phyloP scores from a whole-genome alignment of 257 asterid genomes.

The Asclepias syriaca region DNA sequence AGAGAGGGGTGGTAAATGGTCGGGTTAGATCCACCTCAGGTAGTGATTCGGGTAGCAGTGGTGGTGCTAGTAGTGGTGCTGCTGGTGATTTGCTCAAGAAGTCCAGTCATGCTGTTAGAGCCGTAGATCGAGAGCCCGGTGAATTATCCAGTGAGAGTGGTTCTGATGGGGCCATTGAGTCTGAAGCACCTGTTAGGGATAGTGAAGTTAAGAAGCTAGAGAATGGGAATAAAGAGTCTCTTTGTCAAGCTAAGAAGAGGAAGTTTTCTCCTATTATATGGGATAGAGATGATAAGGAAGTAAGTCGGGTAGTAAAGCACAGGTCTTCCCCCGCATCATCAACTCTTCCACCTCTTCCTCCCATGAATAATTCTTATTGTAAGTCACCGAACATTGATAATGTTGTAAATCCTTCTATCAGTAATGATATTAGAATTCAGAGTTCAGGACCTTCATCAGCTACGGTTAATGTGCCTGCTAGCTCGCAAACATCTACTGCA shows the following conservation, averaged over 20 bases:
- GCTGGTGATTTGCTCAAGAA: conserved; percentile 28
- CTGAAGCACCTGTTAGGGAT: conserved; percentile 32
- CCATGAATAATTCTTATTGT: conserved; percentile 20
- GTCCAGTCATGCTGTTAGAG: conserved; percentile 17
- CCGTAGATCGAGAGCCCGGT: conserved; percentile 73
- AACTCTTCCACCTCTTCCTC: conserved; percentile 34
- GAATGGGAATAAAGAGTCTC: conserved; percentile 32
- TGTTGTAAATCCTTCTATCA: conserved; percentile 21
- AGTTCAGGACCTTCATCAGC: conserved; percentile 30
- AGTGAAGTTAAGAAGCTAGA: conserved; percentile 30
- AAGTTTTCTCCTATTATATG: conserved; percentile 85
- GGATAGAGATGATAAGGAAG: conserved; percentile 69
- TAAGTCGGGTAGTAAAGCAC: conserved; percentile 27
- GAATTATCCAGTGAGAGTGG: conserved; percentile 79
- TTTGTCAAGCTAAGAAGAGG: conserved; percentile 44
- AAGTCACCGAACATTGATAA: conserved; percentile 22
- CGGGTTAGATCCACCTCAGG: conserved; percentile 37
- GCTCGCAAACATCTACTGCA: conserved; percentile 13
- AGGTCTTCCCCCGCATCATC: conserved; percentile 24
- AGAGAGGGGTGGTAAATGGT: conserved; percentile 43
- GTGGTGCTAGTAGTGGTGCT: conserved; percentile 16
- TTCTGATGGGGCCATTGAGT: conserved; percentile 59
- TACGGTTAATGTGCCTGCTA: conserved; percentile 21
- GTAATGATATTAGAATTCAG: conserved; percentile 20
- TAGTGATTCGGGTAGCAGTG: conserved; percentile 46